Evolutionary conservation across 202 grass and related monocot species (phyloP), one percentile per base, ranked within the genome.

Genomic region (Dendrocalamus latiflorus): DNA sequence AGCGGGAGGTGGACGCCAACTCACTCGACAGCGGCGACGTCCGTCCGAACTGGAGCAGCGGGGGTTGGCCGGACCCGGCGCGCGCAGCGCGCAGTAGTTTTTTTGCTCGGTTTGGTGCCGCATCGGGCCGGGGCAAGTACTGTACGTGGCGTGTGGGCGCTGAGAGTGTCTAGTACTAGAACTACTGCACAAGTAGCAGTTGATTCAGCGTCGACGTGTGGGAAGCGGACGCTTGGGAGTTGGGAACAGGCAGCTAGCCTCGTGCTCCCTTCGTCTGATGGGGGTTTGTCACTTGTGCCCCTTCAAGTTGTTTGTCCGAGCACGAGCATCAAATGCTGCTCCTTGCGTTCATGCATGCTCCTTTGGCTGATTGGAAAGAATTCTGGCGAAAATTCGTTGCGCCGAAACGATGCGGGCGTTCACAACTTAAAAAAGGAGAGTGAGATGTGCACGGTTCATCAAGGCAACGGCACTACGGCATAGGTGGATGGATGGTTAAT

Each of bases 1-100:
- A 13, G 34, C 12, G 17, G n/a, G 41, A 8, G 41, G 2, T 12
- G 62, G 70, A 34, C n/a, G 74, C 75, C 59, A 84, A 61, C 86
- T 74, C 81, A 24, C 49, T 18, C 30, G 74, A 59, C 70, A 68
- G 70, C 70, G 21, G 65, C 66, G 63, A 36, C 63, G 17, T 61
- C 3, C 63, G 47, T 24, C 18, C 17, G 37, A 43, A 17, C 72
- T 9, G 67, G 50, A 37, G 68, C 79, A 11, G 34, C 34, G 34
- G 34, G 13, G 39, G 22, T 0, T 58, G 65, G 50, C 34, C 53
- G 30, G 65, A 36, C 36, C 36, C 5, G 7, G 9, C 13, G 26
- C 16, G 0, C 49, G 1, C 5, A 0, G 17, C 13, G 26, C 5
- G 1, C 49, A 6, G 49, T 57, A 36, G 34, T 36, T 36, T 34